Base-by-base conservation (phyloP, 331 rosid genomes). In the Quercus phellos region DNA sequence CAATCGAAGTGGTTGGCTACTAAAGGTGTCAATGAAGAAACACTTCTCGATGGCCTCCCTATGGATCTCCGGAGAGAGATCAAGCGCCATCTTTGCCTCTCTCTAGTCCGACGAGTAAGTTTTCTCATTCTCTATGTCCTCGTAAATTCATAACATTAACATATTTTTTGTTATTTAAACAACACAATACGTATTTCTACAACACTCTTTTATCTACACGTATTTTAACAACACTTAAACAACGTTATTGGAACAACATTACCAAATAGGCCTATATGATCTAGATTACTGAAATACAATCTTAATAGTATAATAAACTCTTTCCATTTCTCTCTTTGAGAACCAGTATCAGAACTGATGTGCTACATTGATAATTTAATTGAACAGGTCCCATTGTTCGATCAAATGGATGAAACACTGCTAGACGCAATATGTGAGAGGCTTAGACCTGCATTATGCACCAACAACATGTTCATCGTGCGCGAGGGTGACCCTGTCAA, bases 1-100 rank as follows among this genome's bases (percentile, higher is more conserved):
- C 89, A 88, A 74, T 88, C 78, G 51, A 88, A 85, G 72, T 88
- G 91, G 91, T 64, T 83, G 55, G 89, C 91, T 12, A 88, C 91
- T 29, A 66, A 84, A 51, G 91, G 91, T 17, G 91, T 88, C 1
- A 84, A 85, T 54, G 91, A 88, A 63, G 89, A 88, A 78, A n/a
- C 73, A 43, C 77, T 88, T 55, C 89, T 88, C 43, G 76, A 78
- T 51, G 82, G 73, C 63, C 82, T 88, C 12, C 91, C 91, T 30
- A 56, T 78, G 83, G 89, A 46, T 46, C 91, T 88, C n/a, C 82
- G 89, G 4, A 56, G 91, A 78, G 88, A 85, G 55, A 85, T 88
- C 67, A 88, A 88, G 69, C 88, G 89, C 51, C 91, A 85, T 19
- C 91, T 88, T n/a, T 88, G 89, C 80, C 87, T 88, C 38, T 85